Percentiles rank a stretch among this genome's conserved stretches.
These are phyloP conservation scores for Eremochloa ophiuroides DNA, from an alignment of 176 grass and related monocot genomes.

Conservation along the genomic window DNA sequence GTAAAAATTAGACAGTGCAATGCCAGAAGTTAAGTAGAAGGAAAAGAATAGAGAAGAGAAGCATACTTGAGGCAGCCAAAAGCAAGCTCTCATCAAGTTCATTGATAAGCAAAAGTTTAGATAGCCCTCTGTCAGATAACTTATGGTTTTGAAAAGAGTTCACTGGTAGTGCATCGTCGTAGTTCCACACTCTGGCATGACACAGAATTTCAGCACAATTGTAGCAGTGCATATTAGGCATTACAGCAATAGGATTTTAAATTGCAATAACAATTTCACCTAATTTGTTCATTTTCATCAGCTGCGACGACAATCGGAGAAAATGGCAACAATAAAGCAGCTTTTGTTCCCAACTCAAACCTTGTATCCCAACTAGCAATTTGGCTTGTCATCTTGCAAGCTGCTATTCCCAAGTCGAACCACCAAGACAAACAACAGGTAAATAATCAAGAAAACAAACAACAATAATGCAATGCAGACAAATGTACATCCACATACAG, in stretches of 20 bases:
- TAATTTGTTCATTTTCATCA: constrained; percentile 92
- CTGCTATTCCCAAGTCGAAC: constrained; percentile 38
- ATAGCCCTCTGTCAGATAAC: constrained; percentile 81
- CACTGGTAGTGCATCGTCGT: constrained; percentile 61
- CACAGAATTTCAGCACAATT: constrained; percentile 26
- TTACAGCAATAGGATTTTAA: background rate
- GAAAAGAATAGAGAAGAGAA: background rate
- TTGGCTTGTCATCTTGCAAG: constrained; percentile 87
- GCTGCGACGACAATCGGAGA: constrained; percentile 78
- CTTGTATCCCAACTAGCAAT: constrained; percentile 94
- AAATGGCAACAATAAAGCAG: constrained; percentile 79
- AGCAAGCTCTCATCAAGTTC: constrained; percentile 96
- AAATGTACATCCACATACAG: constrained; percentile 46
- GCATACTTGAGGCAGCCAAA: constrained; percentile 85
- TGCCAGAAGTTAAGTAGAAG: background rate
- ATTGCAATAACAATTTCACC: constrained; percentile 30
- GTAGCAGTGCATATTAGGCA: background rate
- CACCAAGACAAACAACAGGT: background rate
- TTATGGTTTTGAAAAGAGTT: constrained; percentile 89
- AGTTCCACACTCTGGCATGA: constrained; percentile 88
- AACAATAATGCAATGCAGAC: constrained; percentile 16
- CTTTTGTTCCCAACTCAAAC: constrained; percentile 84
- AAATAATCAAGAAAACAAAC: constrained; percentile 23
- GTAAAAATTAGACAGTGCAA: constrained; percentile 19
- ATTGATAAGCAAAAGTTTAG: constrained; percentile 91